These are phyloP conservation scores for Isatis lusitanica DNA, from an alignment of 441 rosid species.

Conservation along the genomic window DNA sequence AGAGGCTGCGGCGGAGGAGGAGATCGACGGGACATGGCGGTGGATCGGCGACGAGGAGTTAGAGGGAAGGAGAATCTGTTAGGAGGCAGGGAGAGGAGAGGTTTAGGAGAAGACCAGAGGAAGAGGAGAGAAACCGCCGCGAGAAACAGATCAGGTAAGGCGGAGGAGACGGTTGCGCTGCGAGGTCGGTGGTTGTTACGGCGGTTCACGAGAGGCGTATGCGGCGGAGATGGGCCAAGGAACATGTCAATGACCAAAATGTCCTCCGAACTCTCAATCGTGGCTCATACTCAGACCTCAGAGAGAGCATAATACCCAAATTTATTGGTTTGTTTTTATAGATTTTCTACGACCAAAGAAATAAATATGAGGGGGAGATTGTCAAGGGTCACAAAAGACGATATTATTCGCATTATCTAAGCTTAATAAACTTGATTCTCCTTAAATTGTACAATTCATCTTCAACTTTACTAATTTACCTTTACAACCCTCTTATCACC, in stretches of 20 bases:
- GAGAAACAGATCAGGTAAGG: slow-evolving; percentile 54
- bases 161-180: slow-evolving; percentile 21
- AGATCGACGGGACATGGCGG: slow-evolving; percentile 44
- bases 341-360: slow-evolving; percentile 4
- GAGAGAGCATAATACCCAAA: background rate
- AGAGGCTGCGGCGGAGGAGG: slow-evolving; percentile 15
- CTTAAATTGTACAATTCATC: slow-evolving; percentile 1
- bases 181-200: slow-evolving; percentile 32
- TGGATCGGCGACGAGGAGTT: slow-evolving; percentile 45
- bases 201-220: slow-evolving; percentile 26
- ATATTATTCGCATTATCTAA: slow-evolving; percentile 23
- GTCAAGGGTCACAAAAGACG: background rate
- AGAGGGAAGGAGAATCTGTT: slow-evolving; percentile 39
- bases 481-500: background rate
- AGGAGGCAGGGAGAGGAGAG: slow-evolving; percentile 40
- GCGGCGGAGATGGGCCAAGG: slow-evolving; percentile 39
- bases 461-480: background rate
- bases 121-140: slow-evolving; percentile 60
- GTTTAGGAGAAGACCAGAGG: slow-evolving; percentile 53
- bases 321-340: background rate
- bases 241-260: slow-evolving; percentile 34
- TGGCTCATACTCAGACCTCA: slow-evolving; percentile 18
- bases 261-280: slow-evolving; percentile 10
- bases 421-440: slow-evolving; percentile 11
- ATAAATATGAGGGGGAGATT: slow-evolving; percentile 29